Conservation (phyloP, 169 alveolate species). For the Plasmodium ovale region DNA sequence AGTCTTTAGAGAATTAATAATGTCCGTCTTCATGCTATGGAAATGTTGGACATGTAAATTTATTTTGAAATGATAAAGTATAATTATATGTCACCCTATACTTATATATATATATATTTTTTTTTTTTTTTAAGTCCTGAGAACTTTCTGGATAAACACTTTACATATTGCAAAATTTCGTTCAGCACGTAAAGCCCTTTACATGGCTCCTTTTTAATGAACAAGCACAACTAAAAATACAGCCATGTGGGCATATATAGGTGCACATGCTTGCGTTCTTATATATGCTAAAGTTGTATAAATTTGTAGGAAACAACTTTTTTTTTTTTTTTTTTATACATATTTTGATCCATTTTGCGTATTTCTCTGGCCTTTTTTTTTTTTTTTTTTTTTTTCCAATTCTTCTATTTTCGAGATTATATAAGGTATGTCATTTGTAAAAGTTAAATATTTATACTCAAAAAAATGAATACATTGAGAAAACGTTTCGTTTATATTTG, state of each 20-base stretch:
- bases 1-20: conserved; percentile 49
- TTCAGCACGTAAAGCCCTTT: neutral
- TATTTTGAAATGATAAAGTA: neutral
- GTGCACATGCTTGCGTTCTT: neutral
- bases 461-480: neutral
- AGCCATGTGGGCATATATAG: neutral
- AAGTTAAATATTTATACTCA: neutral
- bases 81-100: neutral
- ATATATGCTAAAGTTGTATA: neutral
- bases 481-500: neutral
- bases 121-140: neutral
- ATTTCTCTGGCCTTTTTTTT: neutral
- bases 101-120: neutral
- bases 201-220: neutral
- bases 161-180: neutral
- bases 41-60: neutral
- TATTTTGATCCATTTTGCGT: neutral
- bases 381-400: neutral
- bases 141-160: neutral
- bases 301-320: neutral
- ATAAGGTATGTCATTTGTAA: neutral
- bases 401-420: neutral
- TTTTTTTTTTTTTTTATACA: neutral
- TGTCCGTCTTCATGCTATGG: conserved; percentile 46
- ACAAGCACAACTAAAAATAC: neutral